These are phyloP conservation scores for Bothriochloa decipiens DNA, from an alignment of 176 grass and related monocot genomes.

Conservation along the genomic window DNA sequence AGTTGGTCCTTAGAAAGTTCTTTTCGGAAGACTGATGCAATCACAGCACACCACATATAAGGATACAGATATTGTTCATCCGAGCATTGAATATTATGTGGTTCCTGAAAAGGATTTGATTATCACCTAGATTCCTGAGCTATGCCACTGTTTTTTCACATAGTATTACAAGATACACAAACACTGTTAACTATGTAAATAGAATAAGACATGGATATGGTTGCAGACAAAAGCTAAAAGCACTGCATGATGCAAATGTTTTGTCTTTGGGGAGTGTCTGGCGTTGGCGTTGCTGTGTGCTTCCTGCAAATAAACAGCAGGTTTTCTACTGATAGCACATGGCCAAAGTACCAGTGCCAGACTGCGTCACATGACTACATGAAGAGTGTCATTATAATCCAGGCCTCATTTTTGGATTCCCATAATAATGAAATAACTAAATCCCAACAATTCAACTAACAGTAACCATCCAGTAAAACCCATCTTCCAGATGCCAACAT, in stretches of 20 bases:
- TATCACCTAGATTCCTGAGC: neutral
- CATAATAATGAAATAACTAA: neutral
- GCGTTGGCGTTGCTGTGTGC: neutral
- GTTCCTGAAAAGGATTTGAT: neutral
- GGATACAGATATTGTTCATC: neutral
- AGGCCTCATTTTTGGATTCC: neutral
- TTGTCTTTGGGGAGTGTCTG: neutral
- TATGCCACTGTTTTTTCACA: neutral
- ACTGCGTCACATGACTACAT: neutral
- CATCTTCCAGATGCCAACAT: neutral
- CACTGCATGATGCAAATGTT: neutral
- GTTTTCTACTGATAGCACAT: neutral
- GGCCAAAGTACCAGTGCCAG: neutral
- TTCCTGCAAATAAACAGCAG: neutral
- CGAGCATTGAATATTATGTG: neutral
- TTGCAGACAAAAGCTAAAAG: neutral
- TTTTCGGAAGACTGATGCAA: neutral
- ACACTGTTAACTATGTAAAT: neutral
- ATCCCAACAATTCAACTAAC: neutral
- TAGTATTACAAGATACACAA: neutral
- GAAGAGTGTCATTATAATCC: slow-evolving; percentile 9
- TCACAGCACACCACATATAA: neutral
- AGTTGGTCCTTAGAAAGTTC: neutral
- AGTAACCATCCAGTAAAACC: slow-evolving; percentile 16
- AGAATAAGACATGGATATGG: neutral